Base-by-base conservation (phyloP, 768 basidiomycete genomes). In the Suillus hirtellus region DNA sequence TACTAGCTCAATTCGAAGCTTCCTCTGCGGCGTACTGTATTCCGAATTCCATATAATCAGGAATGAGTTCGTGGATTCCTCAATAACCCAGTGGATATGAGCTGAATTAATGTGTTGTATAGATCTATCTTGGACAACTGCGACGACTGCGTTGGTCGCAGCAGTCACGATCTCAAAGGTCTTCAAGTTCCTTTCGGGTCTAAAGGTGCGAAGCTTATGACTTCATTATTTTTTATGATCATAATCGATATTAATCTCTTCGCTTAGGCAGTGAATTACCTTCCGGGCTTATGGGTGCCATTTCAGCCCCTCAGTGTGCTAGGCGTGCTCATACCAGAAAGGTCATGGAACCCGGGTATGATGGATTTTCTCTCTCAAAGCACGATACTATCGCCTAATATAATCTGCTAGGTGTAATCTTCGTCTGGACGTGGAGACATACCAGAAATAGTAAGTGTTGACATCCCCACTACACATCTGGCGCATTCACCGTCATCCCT, bases 381-480 rank as follows among this genome's bases (percentile, higher is more conserved):
- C 37, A 14, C 5, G 35, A 27, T 27, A 27, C 4, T 47, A 27
- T 27, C 9, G 27, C 5, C 60, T 27, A 44, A 40, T 37, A 4
- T 14, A 31, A 37, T 64, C 19, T 46, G 37, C 15, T 5, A 71
- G 69, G 71, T 12, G 6, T 60, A 3, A 19, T 59, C 3, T 72
- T 72, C 43, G 52, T 66, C 27, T 73, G 71, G 70, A 63, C 64
- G 40, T 72, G 68, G 71, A 70, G 68, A 61, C 67, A 66, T 50
- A 63, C 53, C 7, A 71, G 38, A 35, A 71, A 69, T 27, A 35
- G 70, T 63, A 49, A 27, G 64, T 31, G 11, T 35, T 1, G 17
- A 34, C 27, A 37, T 42, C 11, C 19, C 35, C 10, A 60, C 9
- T 34, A 7, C 11, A n/a, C 43, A 37, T 37, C 3, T 53, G n/a